A percentile compares a stretch with the other conserved stretches of the same genome.
Conservation (phyloP, 257 asterid genomes). For the Capsicum rhomboideum region DNA sequence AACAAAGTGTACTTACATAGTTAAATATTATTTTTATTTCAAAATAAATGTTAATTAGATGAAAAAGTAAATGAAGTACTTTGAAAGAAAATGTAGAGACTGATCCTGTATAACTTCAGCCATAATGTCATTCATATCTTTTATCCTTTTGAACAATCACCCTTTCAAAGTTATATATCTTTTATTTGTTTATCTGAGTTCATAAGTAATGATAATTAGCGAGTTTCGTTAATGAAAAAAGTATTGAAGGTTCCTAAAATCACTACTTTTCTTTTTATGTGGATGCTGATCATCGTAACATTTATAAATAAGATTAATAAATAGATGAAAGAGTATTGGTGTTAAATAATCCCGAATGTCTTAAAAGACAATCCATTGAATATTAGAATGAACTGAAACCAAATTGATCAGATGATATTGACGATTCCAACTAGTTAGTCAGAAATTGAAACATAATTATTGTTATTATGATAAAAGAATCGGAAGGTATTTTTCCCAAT, state of each 20-base stretch:
- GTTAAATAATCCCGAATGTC: not conserved
- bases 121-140: too few species aligned
- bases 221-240: not conserved
- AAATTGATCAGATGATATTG: not conserved
- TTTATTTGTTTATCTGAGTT: not conserved
- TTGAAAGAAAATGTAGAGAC: too few species aligned
- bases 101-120: not conserved
- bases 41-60: too few species aligned
- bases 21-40: too few species aligned
- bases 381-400: not conserved
- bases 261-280: not conserved
- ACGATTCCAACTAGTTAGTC: not conserved
- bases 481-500: not conserved
- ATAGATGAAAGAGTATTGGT: not conserved
- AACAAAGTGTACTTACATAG: too few species aligned
- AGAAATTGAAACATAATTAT: not conserved
- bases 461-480: not conserved
- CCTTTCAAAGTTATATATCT: not conserved
- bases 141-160: not conserved
- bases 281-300: accelerated
- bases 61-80: too few species aligned
- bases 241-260: not conserved
- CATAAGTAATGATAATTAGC: not conserved
- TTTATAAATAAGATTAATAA: not conserved
- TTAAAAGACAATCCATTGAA: not conserved